phyloP scores from a whole-genome alignment of 2,329 filamentous ascomycete genomes.

The Chaetomium olivaceum region DNA sequence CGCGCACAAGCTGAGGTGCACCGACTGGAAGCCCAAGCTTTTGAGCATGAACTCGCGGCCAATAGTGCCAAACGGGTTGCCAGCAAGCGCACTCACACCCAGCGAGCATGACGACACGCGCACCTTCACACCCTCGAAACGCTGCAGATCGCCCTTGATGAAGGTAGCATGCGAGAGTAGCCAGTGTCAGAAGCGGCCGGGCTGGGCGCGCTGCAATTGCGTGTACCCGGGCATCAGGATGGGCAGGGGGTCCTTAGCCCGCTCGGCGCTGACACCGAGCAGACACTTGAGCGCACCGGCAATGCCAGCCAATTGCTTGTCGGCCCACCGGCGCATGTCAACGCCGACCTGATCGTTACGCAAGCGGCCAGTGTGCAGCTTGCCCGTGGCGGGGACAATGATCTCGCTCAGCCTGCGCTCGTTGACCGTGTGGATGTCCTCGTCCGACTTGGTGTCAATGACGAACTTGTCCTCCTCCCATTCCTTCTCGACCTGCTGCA shows the following conservation, averaged over 20 bases:
- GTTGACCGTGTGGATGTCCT: conserved; percentile 68
- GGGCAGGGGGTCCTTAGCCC: conserved; percentile 74
- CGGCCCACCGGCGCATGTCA: conserved; percentile 77
- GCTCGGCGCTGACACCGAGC: no score
- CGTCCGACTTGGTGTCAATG: conserved; percentile 55
- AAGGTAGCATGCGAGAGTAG: conserved; percentile 72
- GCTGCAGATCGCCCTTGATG: conserved; percentile 74
- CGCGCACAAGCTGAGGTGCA: conserved; percentile 55
- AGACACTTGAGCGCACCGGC: no score
- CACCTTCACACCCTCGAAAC: conserved; percentile 69
- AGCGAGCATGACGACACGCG: conserved; percentile 74
- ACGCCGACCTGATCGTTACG: conserved; percentile 89
- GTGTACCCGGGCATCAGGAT: conserved; percentile 86
- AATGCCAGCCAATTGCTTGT: conserved; percentile 68
- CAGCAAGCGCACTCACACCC: conserved; percentile 74
- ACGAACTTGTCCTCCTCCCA: conserved; percentile 54
- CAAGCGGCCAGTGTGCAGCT: conserved; percentile 84
- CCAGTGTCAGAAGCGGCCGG: conserved; percentile 81
- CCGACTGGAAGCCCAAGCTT: conserved; percentile 70
- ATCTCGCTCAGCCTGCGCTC: conserved; percentile 76
- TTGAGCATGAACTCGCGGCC: conserved; percentile 76
- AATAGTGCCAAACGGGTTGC: conserved; percentile 80
- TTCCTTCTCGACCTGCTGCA: conserved; percentile 57
- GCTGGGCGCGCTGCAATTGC: conserved; percentile 78
- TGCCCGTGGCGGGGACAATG: conserved; percentile 83